These are phyloP conservation scores for Hanseniaspora taiwanica DNA, from an alignment of 805 yeast species.

Conservation along the genomic window DNA sequence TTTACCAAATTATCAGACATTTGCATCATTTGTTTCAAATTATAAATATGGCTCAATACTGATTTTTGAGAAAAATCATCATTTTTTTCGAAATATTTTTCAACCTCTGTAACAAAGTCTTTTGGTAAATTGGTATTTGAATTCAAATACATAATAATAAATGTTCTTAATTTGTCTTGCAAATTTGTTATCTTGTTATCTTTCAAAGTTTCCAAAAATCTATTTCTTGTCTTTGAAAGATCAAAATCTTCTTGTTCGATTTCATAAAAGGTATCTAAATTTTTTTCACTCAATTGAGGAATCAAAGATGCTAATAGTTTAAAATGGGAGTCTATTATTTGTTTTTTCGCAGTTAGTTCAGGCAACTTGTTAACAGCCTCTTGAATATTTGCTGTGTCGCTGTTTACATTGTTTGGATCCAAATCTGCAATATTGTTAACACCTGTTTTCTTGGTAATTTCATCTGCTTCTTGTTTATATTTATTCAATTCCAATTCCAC, in stretches of 20 bases:
- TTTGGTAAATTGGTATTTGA: slow-evolving; percentile 28
- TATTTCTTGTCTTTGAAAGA: slow-evolving; percentile 33
- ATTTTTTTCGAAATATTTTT: slow-evolving; percentile 41
- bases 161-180: slow-evolving; percentile 81
- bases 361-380: slow-evolving; percentile 89
- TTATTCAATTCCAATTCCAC: slow-evolving; percentile 71
- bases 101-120: slow-evolving; percentile 47
- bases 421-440: slow-evolving; percentile 62
- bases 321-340: slow-evolving; percentile 92
- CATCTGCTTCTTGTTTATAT: slow-evolving; percentile 81
- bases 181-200: slow-evolving; percentile 43
- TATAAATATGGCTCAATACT: slow-evolving; percentile 61
- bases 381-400: slow-evolving; percentile 56
- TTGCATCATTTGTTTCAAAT: slow-evolving; percentile 66
- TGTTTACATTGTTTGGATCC: slow-evolving; percentile 33
- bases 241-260: slow-evolving; percentile 74
- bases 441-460: slow-evolving; percentile 62
- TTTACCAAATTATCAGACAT: slow-evolving; percentile 28
- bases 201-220: slow-evolving; percentile 46
- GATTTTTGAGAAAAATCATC: slow-evolving; percentile 40
- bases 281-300: slow-evolving; percentile 73
- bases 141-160: slow-evolving; percentile 57
- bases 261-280: slow-evolving; percentile 83
- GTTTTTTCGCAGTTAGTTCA: slow-evolving; percentile 77
- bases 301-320: slow-evolving; percentile 77